These are phyloP conservation scores for Botrytis byssoidea DNA, from an alignment of 2,329 filamentous ascomycete genomes.

Conservation along the genomic window DNA sequence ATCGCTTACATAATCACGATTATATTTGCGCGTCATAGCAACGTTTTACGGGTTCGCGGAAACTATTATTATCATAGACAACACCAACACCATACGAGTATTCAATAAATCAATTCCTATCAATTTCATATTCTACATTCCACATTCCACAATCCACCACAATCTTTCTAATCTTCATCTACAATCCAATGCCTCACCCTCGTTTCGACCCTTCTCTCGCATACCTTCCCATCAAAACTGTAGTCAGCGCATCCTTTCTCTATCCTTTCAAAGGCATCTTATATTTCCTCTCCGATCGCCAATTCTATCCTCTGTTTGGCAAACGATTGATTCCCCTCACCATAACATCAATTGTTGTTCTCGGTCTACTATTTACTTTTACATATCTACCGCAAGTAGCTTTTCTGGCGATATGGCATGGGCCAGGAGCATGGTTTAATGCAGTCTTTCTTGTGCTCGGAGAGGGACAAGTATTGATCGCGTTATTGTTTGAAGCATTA, in stretches of 20 bases:
- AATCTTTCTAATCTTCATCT: too few relatives aligned
- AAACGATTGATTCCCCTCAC: slow-evolving; percentile 77
- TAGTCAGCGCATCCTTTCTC: slow-evolving; percentile 39
- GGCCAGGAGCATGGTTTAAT: slow-evolving; percentile 83
- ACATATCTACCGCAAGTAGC: slow-evolving; percentile 86
- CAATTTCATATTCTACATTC: not conserved
- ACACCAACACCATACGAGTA: not conserved
- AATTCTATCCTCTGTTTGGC: slow-evolving; percentile 78
- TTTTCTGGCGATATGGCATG: slow-evolving; percentile 87
- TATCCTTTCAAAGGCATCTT: slow-evolving; percentile 71
- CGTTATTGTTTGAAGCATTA: slow-evolving; percentile 69
- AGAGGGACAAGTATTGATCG: slow-evolving; percentile 49
- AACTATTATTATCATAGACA: not conserved
- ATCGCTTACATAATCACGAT: slow-evolving; percentile 6
- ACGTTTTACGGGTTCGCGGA: not conserved
- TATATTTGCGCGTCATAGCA: not conserved
- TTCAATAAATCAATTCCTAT: not conserved
- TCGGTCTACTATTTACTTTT: slow-evolving; percentile 83
- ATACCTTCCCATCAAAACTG: slow-evolving; percentile 28
- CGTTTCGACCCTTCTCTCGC: slow-evolving; percentile 13
- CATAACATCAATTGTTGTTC: slow-evolving; percentile 78
- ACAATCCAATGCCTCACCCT: slow-evolving; percentile 9
- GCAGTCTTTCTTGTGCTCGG: slow-evolving; percentile 85
- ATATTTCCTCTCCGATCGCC: slow-evolving; percentile 75
- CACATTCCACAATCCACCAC: not conserved